Conservation (phyloP, 2,329 filamentous ascomycete genomes). For the Penicillium sp. region DNA sequence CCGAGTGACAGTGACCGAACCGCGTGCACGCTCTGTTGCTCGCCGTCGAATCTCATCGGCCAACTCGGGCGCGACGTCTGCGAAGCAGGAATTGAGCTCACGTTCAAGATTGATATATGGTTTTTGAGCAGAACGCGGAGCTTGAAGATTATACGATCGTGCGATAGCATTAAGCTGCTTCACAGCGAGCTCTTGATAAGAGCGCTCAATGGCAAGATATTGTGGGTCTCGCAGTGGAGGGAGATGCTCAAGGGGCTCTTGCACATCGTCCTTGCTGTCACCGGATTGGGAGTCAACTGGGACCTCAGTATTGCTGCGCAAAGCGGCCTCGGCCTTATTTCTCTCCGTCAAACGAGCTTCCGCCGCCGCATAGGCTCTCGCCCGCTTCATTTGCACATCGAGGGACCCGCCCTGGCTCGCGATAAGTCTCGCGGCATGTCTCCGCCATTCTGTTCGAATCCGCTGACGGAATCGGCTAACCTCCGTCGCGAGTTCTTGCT, state of each 20-base stretch:
- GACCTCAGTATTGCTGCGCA: conserved; percentile 4
- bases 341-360: conserved; percentile 52
- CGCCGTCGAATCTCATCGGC: conserved; percentile 69
- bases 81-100: conserved; percentile 76
- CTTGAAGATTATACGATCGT: conserved; percentile 91
- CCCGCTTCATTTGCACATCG: conserved; percentile 67
- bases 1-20: conserved; percentile 28
- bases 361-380: conserved; percentile 70
- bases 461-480: conserved; percentile 67
- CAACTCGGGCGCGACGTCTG: conserved; percentile 76
- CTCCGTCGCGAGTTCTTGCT: conserved; percentile 77
- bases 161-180: conserved; percentile 74
- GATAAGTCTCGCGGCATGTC: conserved; percentile 76
- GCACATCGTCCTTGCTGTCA: conserved; percentile 2
- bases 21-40: conserved; percentile 51
- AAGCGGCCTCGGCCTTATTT: conserved; percentile 25
- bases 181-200: conserved; percentile 75
- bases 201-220: conserved; percentile 70
- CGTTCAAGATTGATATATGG: conserved; percentile 82
- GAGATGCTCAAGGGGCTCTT: conserved; percentile 39
- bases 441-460: conserved; percentile 78
- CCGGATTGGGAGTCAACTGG: conserved; percentile 1
- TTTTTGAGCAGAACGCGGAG: conserved; percentile 86
- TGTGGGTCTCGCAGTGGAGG: conserved; percentile 72
- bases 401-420: conserved; percentile 72